Conservation (phyloP, 148 eudicot genomes). For the Camellia lanceoleosa region DNA sequence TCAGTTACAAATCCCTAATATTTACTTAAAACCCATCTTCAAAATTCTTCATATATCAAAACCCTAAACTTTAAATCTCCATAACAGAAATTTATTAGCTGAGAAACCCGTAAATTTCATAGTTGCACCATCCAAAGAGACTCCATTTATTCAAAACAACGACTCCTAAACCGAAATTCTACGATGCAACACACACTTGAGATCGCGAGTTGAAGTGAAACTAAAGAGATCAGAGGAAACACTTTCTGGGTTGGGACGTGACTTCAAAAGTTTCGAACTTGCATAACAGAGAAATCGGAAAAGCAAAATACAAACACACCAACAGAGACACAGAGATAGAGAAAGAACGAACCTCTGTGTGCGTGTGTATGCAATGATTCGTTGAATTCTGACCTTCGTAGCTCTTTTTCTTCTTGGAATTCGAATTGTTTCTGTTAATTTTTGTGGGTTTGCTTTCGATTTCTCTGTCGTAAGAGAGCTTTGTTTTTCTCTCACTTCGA, state of each 20-base stretch:
- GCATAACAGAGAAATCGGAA: too few relatives aligned
- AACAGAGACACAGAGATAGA: too few relatives aligned
- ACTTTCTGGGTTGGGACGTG: background rate
- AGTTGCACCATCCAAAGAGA: conserved; percentile 30
- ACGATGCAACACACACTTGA: background rate
- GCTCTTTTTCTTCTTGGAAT: background rate
- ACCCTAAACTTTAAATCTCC: conserved; percentile 20
- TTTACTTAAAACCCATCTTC: background rate
- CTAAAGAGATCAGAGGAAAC: conserved; percentile 31
- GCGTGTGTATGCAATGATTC: too few relatives aligned
- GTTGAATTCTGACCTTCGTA: background rate
- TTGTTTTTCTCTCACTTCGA: background rate
- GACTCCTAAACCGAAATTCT: conserved; percentile 10
- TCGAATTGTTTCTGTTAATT: background rate
- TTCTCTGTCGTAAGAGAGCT: background rate
- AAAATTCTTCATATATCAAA: background rate
- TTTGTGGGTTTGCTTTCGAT: background rate
- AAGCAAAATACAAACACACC: too few relatives aligned
- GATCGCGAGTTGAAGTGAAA: conserved; percentile 30
- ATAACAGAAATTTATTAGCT: conserved; percentile 27
- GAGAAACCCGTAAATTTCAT: conserved; percentile 37
- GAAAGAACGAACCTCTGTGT: too few relatives aligned
- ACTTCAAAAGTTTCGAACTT: background rate
- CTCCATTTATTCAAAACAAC: conserved; percentile 31
- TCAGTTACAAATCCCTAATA: conserved; percentile 23